Evolutionary conservation across 352 stramenopile species (phyloP).

Genomic region (Phytophthora tentaculata): DNA sequence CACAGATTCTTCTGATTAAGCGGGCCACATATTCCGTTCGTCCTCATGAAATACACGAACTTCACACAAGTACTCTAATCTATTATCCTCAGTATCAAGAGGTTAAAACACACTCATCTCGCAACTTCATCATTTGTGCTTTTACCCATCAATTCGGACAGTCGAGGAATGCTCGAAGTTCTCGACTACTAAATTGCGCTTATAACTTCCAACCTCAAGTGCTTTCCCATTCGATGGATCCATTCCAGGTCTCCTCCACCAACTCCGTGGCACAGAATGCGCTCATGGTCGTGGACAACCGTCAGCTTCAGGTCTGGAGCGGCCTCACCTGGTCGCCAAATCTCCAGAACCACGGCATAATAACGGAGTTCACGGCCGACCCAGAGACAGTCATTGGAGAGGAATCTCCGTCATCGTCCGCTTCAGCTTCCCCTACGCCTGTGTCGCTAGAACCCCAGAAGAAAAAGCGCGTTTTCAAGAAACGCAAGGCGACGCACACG

Average conservation of each 20-base stretch:
- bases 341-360: conserved; percentile 10
- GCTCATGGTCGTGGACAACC: conserved; percentile 29
- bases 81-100: too few relatives aligned
- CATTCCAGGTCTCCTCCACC: conserved; percentile 4
- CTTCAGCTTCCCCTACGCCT: conserved; percentile 7
- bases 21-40: too few relatives aligned
- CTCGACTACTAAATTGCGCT: conserved; percentile 3
- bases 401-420: conserved; percentile 23
- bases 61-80: too few relatives aligned
- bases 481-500: conserved; percentile 46
- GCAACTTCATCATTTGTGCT: too few relatives aligned
- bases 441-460: conserved; percentile 13
- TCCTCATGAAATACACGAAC: too few relatives aligned
- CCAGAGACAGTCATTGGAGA: not conserved
- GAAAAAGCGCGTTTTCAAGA: conserved; percentile 45
- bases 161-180: too few relatives aligned
- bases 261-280: conserved; percentile 14
- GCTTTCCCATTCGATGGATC: conserved; percentile 13
- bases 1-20: too few relatives aligned
- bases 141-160: too few relatives aligned
- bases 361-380: conserved; percentile 8
- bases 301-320: conserved; percentile 30
- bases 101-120: too few relatives aligned
- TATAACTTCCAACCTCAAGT: not conserved
- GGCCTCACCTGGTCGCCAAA: conserved; percentile 12